phyloP scores from a whole-genome alignment of 1,284 basidiomycete species.

The Laetiporus sulphureus region DNA sequence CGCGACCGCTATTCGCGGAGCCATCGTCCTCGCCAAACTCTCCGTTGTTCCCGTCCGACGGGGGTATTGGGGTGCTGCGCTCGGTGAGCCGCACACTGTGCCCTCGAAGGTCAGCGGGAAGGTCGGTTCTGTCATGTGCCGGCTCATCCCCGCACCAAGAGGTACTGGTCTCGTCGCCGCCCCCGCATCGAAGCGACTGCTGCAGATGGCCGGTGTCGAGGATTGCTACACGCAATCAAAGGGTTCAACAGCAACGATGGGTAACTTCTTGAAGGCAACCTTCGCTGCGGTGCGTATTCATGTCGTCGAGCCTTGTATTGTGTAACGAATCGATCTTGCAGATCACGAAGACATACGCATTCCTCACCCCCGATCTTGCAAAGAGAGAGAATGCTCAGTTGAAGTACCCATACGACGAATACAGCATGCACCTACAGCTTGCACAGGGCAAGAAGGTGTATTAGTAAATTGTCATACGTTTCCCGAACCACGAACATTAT shows the following conservation, averaged over 20 bases:
- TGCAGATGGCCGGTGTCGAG: constrained; percentile 97
- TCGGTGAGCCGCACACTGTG: constrained; percentile 98
- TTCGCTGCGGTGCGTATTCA: constrained; percentile 77
- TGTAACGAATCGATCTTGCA: constrained; percentile 22
- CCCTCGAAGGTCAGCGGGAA: constrained; percentile 98
- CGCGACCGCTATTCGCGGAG: constrained; percentile 97
- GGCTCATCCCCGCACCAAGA: constrained; percentile 96
- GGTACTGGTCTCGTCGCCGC: constrained; percentile 99
- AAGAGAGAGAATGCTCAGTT: constrained; percentile 93
- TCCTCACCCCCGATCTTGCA: constrained; percentile 97
- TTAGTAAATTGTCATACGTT: no score
- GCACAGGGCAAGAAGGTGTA: constrained; percentile 78
- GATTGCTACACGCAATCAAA: constrained; percentile 95
- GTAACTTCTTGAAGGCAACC: constrained; percentile 99
- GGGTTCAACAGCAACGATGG: constrained; percentile 98
- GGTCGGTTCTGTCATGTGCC: constrained; percentile 99
- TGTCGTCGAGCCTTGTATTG: not conserved
- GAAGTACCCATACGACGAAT: constrained; percentile 90
- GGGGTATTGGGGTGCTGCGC: constrained; percentile 99
- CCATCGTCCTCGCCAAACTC: constrained; percentile 96
- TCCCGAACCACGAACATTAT: no score
- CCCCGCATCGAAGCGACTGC: constrained; percentile 92
- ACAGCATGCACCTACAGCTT: constrained; percentile 85
- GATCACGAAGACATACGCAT: constrained; percentile 96
- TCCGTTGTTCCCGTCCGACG: constrained; percentile 94